Evolutionary conservation across 352 stramenopile species (phyloP).

Genomic region (Blastocystis sp.): DNA sequence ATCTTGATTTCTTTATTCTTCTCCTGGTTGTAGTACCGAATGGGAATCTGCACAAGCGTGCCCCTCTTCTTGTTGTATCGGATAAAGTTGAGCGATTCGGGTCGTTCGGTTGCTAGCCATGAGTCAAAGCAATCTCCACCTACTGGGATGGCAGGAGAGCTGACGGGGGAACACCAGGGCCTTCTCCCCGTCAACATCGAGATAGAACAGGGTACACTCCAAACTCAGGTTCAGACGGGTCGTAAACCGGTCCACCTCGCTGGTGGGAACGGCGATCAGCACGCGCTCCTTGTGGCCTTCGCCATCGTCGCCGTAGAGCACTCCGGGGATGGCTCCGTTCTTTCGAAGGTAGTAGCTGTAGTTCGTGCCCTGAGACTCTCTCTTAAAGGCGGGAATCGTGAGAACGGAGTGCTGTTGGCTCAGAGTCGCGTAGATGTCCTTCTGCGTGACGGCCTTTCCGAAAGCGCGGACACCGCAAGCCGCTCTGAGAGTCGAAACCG

Average conservation of each 20-base stretch:
- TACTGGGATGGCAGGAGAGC: conserved; percentile 49
- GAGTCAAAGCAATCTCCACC: not conserved
- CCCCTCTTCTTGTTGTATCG: conserved; percentile 35
- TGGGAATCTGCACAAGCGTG: conserved; percentile 45
- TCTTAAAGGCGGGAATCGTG: conserved; percentile 28
- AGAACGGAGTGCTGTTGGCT: not conserved
- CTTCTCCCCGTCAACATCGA: conserved; percentile 28
- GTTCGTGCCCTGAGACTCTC: conserved; percentile 13
- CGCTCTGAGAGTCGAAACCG: not conserved
- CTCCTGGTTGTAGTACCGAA: conserved; percentile 43
- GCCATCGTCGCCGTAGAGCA: conserved; percentile 53
- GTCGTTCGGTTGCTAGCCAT: conserved; percentile 15
- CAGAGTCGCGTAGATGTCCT: not conserved
- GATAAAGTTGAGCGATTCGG: conserved; percentile 42
- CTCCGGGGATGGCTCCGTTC: conserved; percentile 56
- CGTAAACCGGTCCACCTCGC: conserved; percentile 42
- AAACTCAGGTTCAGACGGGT: conserved; percentile 49
- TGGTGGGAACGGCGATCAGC: conserved; percentile 28
- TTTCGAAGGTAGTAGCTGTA: conserved; percentile 42
- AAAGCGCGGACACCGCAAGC: not conserved
- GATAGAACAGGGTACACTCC: conserved; percentile 56
- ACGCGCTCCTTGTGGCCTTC: conserved; percentile 41
- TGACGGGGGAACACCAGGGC: conserved; percentile 25
- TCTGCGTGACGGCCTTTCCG: conserved; percentile 28
- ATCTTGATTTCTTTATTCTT: conserved; percentile 57